phyloP scores from a whole-genome alignment of 495 filamentous ascomycete genomes.

The Clavariopsis aquatica region DNA sequence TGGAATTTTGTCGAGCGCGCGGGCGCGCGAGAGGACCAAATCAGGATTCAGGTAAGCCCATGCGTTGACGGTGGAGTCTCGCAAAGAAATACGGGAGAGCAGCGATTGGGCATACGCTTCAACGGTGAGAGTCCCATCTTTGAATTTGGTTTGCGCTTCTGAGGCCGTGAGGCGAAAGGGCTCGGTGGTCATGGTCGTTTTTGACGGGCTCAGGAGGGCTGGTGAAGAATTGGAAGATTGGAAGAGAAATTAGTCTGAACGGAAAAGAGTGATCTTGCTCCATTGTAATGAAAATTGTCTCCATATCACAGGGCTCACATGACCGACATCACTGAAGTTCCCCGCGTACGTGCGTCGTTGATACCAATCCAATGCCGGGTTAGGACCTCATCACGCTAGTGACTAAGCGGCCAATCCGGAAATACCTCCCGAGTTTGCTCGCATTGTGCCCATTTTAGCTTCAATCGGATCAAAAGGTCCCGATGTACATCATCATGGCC shows the following conservation, averaged over 20 bases:
- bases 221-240: neutral
- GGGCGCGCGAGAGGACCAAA: slow-evolving; percentile 53
- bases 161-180: slow-evolving; percentile 47
- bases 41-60: slow-evolving; percentile 56
- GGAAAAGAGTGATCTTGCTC: neutral
- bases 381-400: neutral
- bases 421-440: neutral
- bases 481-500: slow-evolving; percentile 7
- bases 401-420: slow-evolving; percentile 4
- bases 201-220: too few relatives aligned
- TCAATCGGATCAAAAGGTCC: slow-evolving; percentile 8
- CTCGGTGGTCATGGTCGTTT: slow-evolving; percentile 26
- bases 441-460: neutral
- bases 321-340: neutral
- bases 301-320: neutral
- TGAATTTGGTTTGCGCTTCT: slow-evolving; percentile 45
- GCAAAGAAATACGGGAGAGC: slow-evolving; percentile 51
- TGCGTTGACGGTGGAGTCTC: slow-evolving; percentile 54
- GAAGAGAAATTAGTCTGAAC: neutral
- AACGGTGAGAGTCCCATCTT: slow-evolving; percentile 46
- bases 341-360: neutral
- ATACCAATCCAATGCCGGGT: neutral
- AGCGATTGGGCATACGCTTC: slow-evolving; percentile 57
- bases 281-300: neutral
- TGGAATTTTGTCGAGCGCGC: slow-evolving; percentile 52